phyloP scores from a whole-genome alignment of 73 alveolate genomes.

The Paramecium sonneborni region DNA sequence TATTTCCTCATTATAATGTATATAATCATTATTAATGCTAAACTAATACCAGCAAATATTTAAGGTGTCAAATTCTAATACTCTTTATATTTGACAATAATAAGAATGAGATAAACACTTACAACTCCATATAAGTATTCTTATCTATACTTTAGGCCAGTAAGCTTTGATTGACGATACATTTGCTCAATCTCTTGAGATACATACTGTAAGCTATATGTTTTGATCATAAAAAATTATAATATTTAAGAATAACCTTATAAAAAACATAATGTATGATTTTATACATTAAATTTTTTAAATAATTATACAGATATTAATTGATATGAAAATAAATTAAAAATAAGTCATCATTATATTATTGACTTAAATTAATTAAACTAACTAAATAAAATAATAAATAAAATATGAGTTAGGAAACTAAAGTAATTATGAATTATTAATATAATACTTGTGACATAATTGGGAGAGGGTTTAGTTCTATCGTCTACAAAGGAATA shows the following conservation, averaged over 20 bases:
- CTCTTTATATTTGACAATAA: background rate
- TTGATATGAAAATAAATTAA: background rate
- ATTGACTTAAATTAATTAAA: background rate
- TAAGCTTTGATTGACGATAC: background rate
- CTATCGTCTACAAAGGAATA: constrained; percentile 48
- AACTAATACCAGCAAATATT: background rate
- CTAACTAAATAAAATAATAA: background rate
- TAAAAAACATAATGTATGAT: background rate
- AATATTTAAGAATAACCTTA: background rate
- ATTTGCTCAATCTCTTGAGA: background rate
- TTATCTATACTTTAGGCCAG: background rate
- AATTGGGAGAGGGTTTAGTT: constrained; percentile 61
- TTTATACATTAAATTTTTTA: background rate
- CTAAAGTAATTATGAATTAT: constrained; percentile 55
- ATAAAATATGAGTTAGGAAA: constrained; percentile 5
- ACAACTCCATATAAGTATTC: background rate
- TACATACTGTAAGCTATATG: background rate
- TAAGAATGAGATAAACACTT: background rate
- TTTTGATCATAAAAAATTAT: constrained; percentile 6
- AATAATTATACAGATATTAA: background rate
- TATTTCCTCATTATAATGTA: background rate
- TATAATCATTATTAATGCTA: background rate
- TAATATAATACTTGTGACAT: constrained; percentile 35
- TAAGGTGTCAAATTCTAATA: background rate
- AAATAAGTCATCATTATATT: background rate